Conservation (phyloP, 208 protist species). For the Trichomonas gallinae region DNA sequence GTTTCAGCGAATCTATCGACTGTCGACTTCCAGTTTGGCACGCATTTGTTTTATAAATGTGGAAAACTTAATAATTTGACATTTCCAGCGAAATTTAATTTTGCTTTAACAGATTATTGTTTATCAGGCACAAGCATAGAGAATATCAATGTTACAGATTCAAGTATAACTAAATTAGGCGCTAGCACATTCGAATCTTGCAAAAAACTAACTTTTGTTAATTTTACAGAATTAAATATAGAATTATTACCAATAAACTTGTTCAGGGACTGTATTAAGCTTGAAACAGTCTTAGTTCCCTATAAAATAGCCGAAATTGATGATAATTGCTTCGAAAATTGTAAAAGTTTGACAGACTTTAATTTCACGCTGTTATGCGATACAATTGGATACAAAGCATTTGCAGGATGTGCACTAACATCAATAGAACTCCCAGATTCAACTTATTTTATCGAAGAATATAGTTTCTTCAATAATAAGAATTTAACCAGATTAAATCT, state of each 20-base stretch:
- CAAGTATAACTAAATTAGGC: background rate
- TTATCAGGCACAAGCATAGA: background rate
- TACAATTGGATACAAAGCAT: background rate
- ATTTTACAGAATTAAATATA: background rate
- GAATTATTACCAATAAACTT: background rate
- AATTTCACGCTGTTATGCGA: background rate
- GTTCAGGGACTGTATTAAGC: background rate
- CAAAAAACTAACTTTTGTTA: background rate
- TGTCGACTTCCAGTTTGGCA: background rate
- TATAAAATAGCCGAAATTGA: background rate
- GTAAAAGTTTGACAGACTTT: background rate
- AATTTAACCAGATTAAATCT: background rate
- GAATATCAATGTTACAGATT: background rate
- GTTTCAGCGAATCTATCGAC: background rate
- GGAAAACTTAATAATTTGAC: background rate
- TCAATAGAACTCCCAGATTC: background rate
- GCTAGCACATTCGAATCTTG: background rate
- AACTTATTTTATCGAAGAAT: background rate
- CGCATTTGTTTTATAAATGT: background rate
- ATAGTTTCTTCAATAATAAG: background rate
- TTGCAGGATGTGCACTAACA: background rate
- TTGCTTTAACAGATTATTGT: background rate
- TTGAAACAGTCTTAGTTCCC: background rate
- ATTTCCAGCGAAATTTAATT: background rate
- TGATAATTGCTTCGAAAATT: background rate